A percentile compares a stretch with the other conserved stretches of the same genome.
phyloP scores from a whole-genome alignment of 805 yeast species.

The Saccharomyces paradoxus region DNA sequence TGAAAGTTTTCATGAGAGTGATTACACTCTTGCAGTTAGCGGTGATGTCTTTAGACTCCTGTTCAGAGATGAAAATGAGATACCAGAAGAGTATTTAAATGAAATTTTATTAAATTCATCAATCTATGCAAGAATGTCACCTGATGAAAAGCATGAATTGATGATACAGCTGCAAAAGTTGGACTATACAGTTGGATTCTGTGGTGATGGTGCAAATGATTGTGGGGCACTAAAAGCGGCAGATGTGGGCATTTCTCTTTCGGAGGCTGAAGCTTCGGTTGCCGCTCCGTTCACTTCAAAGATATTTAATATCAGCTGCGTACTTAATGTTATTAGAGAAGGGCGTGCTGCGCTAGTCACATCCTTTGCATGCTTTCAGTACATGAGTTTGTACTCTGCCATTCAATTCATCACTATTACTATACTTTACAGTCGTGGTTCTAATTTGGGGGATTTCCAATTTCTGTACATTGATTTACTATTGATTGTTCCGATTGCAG shows the following conservation, averaged over 20 bases:
- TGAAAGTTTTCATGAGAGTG: conserved; percentile 23
- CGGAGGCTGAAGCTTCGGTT: conserved; percentile 97
- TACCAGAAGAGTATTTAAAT: conserved; percentile 37
- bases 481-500: conserved; percentile 86
- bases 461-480: conserved; percentile 88
- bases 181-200: conserved; percentile 91
- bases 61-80: conserved; percentile 36
- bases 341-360: conserved; percentile 94
- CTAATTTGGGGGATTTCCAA: conserved; percentile 94
- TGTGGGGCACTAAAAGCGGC: conserved; percentile 98
- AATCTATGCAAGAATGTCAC: conserved; percentile 95
- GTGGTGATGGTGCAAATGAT: conserved; percentile 99
- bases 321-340: conserved; percentile 80
- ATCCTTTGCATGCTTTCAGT: conserved; percentile 93
- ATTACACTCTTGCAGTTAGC: conserved; percentile 73
- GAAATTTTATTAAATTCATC: conserved; percentile 61
- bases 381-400: conserved; percentile 94
- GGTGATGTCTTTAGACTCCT: conserved; percentile 86
- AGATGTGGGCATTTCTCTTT: conserved; percentile 89
- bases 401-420: conserved; percentile 88
- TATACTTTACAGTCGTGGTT: conserved; percentile 76
- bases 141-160: conserved; percentile 95
- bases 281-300: conserved; percentile 98
- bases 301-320: conserved; percentile 85
- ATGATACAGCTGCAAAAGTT: conserved; percentile 77